Evolutionary conservation across 2,329 filamentous ascomycete species (phyloP).

Genomic region (Tolypocladium amazonense): DNA sequence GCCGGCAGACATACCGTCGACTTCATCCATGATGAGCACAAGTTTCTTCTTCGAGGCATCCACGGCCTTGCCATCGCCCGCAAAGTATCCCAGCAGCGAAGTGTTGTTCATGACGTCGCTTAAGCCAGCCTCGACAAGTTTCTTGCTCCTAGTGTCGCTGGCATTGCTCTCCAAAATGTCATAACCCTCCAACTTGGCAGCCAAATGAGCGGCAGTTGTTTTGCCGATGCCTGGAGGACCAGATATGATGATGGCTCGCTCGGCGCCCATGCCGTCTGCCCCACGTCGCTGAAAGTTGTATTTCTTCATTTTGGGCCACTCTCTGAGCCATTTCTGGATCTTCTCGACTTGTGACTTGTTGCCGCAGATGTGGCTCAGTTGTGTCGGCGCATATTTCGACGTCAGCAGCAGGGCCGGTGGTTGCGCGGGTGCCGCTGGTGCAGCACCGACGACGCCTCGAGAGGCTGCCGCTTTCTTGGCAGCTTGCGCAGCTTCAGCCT

Average conservation of each 20-base stretch:
- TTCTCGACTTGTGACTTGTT: conserved; percentile 88
- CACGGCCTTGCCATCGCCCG: conserved; percentile 70
- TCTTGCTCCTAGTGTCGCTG: conserved; percentile 92
- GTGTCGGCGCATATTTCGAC: conserved; percentile 84
- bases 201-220: conserved; percentile 90
- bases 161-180: conserved; percentile 94
- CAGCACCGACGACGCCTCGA: conserved; percentile 9
- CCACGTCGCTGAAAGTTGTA: conserved; percentile 75
- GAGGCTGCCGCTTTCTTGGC: conserved; percentile 30
- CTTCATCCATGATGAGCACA: conserved; percentile 96
- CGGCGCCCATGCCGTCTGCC: conserved; percentile 70
- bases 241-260: conserved; percentile 87
- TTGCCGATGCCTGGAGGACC: conserved; percentile 96
- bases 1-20: conserved; percentile 96
- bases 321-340: conserved; percentile 76
- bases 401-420: conserved; percentile 71
- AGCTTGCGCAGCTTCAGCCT: conserved; percentile 40
- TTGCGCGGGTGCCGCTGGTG: conserved; percentile 28
- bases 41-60: conserved; percentile 82
- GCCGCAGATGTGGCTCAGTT: conserved; percentile 81
- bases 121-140: conserved; percentile 81
- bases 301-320: conserved; percentile 70
- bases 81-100: conserved; percentile 84
- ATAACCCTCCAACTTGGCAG: conserved; percentile 85
- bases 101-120: conserved; percentile 88